Evolutionary conservation across 345 rosid species (phyloP).

Genomic region (Citrus sinensis): DNA sequence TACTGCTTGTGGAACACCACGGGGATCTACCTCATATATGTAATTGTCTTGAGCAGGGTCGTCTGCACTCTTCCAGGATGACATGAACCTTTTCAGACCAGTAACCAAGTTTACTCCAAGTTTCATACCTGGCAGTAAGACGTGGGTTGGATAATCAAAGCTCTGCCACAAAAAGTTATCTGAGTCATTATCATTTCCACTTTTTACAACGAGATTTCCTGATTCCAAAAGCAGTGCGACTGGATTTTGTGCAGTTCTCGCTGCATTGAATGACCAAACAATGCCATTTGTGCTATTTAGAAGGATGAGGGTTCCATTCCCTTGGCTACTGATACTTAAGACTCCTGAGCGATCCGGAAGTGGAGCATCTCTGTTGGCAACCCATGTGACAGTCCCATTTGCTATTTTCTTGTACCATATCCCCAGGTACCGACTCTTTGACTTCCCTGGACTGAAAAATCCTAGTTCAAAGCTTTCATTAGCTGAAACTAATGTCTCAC

Average conservation of each 20-base stretch:
- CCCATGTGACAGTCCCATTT: conserved; percentile 29
- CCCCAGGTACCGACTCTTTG: conserved; percentile 35
- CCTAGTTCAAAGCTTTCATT: conserved; percentile 33
- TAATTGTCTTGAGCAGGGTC: conserved; percentile 22
- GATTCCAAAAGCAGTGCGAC: conserved; percentile 35
- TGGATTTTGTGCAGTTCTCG: conserved; percentile 13
- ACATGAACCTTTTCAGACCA: conserved; percentile 25
- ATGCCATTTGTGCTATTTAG: neutral
- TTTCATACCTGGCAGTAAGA: conserved; percentile 44
- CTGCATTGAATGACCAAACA: conserved; percentile 31
- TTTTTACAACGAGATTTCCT: conserved; percentile 46
- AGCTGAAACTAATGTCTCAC: conserved; percentile 15
- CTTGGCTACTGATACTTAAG: neutral
- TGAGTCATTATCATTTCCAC: neutral
- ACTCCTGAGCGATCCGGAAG: conserved; percentile 6
- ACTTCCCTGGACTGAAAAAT: conserved; percentile 26
- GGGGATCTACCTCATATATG: conserved; percentile 12
- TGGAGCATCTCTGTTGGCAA: conserved; percentile 22
- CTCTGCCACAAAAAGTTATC: conserved; percentile 46
- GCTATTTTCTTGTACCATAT: conserved; percentile 39
- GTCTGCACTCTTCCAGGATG: conserved; percentile 26
- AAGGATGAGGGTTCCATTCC: neutral
- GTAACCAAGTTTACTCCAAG: conserved; percentile 35
- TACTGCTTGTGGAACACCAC: conserved; percentile 21
- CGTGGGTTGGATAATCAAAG: conserved; percentile 38